A percentile compares a stretch with the other conserved stretches of the same genome.
These are phyloP conservation scores for Misopates orontium DNA, from an alignment of 257 asterid species.

Conservation along the genomic window DNA sequence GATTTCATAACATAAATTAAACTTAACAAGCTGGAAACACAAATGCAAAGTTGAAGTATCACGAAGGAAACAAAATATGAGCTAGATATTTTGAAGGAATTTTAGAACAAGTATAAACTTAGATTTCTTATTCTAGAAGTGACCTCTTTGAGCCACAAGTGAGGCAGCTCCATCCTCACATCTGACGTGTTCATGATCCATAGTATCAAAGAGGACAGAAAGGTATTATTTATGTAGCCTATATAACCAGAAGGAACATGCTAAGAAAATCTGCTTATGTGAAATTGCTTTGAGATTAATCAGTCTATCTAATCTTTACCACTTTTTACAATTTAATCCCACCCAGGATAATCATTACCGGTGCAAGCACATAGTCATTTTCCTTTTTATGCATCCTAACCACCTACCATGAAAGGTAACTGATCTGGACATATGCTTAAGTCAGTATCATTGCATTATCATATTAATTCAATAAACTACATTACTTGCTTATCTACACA, in stretches of 20 bases:
- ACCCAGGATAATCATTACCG: background rate
- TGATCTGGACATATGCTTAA: background rate
- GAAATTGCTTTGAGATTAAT: background rate
- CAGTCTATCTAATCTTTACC: background rate
- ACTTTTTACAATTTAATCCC: background rate
- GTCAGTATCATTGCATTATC: conserved; percentile 1
- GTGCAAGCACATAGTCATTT: background rate
- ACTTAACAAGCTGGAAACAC: background rate
- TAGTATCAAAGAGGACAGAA: conserved; percentile 3
- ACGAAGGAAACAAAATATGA: background rate
- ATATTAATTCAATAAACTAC: background rate
- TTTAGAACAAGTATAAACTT: background rate
- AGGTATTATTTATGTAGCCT: background rate
- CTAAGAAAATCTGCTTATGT: background rate
- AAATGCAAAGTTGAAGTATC: background rate
- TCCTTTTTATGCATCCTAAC: background rate
- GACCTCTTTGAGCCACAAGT: background rate
- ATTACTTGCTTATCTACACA: background rate
- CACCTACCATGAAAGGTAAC: background rate
- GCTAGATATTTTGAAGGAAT: conserved; percentile 14
- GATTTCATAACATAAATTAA: background rate
- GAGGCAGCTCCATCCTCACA: conserved; percentile 10
- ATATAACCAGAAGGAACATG: too few relatives aligned
- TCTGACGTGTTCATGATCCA: conserved; percentile 7
- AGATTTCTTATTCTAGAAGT: background rate